Conservation (phyloP, 1,139 yeast genomes). For the Yarrowia galli region DNA sequence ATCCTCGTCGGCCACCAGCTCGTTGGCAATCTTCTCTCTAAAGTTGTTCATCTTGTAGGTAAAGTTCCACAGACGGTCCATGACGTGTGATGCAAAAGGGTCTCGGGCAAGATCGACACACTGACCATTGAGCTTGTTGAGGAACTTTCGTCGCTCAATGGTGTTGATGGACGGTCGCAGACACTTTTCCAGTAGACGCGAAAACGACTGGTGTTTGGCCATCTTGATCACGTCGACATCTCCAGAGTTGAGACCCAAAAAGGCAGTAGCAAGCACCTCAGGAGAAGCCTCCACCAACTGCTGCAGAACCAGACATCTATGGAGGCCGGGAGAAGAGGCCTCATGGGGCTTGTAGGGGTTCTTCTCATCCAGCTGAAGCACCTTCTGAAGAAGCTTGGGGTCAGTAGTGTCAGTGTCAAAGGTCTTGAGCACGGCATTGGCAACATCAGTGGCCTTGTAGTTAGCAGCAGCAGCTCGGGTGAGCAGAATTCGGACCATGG, state of each 20-base stretch:
- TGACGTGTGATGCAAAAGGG: constrained; percentile 90
- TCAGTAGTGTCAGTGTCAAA: constrained; percentile 57
- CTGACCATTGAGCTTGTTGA: constrained; percentile 66
- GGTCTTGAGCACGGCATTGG: constrained; percentile 64
- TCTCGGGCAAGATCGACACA: constrained; percentile 71
- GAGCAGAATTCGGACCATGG: constrained; percentile 73
- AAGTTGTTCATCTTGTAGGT: constrained; percentile 79
- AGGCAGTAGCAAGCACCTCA: constrained; percentile 60
- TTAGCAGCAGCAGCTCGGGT: constrained; percentile 65
- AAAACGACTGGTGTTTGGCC: constrained; percentile 87
- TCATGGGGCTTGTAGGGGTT: constrained; percentile 38
- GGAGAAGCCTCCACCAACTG: constrained; percentile 70
- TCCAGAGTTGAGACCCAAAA: constrained; percentile 26
- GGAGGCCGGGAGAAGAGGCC: constrained; percentile 79
- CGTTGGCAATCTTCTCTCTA: constrained; percentile 84
- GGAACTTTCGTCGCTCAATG: constrained; percentile 68
- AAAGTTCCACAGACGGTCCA: constrained; percentile 83
- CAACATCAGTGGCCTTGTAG: constrained; percentile 70
- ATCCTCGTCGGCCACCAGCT: constrained; percentile 64
- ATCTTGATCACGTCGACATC: constrained; percentile 49
- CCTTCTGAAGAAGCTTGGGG: constrained; percentile 65
- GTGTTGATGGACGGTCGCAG: constrained; percentile 59
- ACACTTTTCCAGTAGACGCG: constrained; percentile 67
- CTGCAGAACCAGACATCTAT: constrained; percentile 77
- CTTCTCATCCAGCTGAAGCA: constrained; percentile 59